Conservation (phyloP, 2,329 filamentous ascomycete genomes). For the Dichotomopilus funicola region DNA sequence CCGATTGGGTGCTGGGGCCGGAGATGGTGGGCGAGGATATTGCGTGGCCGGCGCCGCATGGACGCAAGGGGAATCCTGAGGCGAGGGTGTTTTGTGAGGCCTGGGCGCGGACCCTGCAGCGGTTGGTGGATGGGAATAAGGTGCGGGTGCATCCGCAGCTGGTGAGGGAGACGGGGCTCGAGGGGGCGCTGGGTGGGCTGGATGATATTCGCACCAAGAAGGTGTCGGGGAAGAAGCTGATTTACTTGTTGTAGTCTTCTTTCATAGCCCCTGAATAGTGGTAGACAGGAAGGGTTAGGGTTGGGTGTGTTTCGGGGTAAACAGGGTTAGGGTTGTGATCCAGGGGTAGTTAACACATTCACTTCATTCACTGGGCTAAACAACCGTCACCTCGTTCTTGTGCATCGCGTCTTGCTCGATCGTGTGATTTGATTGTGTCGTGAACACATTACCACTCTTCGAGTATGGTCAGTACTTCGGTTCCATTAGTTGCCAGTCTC, state of each 20-base stretch:
- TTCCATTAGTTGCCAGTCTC: too few species aligned
- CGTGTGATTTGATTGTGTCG: too few species aligned
- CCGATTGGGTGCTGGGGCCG: not conserved
- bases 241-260: conserved; percentile 3
- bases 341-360: not conserved
- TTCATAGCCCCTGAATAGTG: too few species aligned
- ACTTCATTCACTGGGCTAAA: too few species aligned
- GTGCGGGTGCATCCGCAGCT: not conserved
- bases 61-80: not conserved
- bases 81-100: not conserved
- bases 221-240: conserved; percentile 7
- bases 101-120: not conserved
- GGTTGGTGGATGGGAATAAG: not conserved
- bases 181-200: not conserved
- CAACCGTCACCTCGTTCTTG: too few species aligned
- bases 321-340: not conserved
- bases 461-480: too few species aligned
- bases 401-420: too few species aligned
- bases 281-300: not conserved
- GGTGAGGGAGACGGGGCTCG: not conserved
- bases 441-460: too few species aligned
- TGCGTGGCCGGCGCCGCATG: not conserved
- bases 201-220: not conserved
- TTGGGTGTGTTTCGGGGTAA: too few species aligned
- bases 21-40: not conserved